These are phyloP conservation scores for Vitis vinifera DNA, from an alignment of 164 flowering plant genomes.

Conservation along the genomic window ASM3070453v1 NC_081815.1:4758501-4759000, in stretches of 20 bases:
- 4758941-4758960: neutral
- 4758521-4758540: constrained; percentile 4
- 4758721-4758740: too few species aligned
- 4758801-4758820: neutral
- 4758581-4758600: constrained; percentile 89
- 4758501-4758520: neutral
- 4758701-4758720: too few species aligned
- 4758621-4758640: neutral
- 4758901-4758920: constrained; percentile 19
- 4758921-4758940: constrained; percentile 4
- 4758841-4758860: constrained; percentile 89
- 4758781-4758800: neutral
- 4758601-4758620: constrained; percentile 89
- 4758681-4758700: neutral
- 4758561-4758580: constrained; percentile 92
- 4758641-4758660: neutral
- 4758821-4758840: constrained; percentile 69
- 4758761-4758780: too few species aligned
- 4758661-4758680: neutral
- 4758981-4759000: too few species aligned
- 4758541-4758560: constrained; percentile 93
- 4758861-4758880: constrained; percentile 97
- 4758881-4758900: constrained; percentile 95
- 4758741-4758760: too few species aligned
- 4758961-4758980: too few species aligned